These are phyloP conservation scores for Firmiana major DNA, from an alignment of 345 rosid species.

Conservation along the genomic window DNA sequence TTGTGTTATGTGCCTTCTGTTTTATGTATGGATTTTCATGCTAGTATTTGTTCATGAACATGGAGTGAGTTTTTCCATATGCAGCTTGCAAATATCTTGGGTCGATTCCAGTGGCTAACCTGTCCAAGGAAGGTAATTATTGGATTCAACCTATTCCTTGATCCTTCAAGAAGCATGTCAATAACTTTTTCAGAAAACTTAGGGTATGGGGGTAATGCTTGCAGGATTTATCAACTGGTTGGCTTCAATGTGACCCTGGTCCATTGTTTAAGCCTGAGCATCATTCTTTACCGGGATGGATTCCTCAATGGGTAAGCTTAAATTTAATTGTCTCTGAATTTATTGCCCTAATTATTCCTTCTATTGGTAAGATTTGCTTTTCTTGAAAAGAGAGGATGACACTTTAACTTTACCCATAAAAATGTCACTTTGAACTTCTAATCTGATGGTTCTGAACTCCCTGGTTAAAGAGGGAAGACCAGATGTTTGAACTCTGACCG, in stretches of 20 bases:
- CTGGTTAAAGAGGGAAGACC: background rate
- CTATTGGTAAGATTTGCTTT: background rate
- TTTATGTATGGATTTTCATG: background rate
- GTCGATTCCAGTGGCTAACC: constrained; percentile 89
- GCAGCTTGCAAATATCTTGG: constrained; percentile 91
- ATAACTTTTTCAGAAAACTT: constrained; percentile 9
- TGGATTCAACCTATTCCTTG: background rate
- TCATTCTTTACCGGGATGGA: constrained; percentile 54
- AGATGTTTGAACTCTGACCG: background rate
- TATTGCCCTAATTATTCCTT: background rate
- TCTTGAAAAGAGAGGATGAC: background rate
- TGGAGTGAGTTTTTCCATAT: constrained; percentile 19
- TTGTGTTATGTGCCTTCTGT: background rate
- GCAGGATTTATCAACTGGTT: constrained; percentile 89
- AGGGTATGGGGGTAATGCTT: constrained; percentile 12
- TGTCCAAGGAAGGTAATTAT: constrained; percentile 86
- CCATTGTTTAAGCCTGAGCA: constrained; percentile 80
- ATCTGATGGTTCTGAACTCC: background rate
- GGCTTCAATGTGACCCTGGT: constrained; percentile 97
- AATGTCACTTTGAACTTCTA: background rate
- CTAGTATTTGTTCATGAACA: background rate
- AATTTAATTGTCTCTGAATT: background rate
- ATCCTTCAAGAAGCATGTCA: constrained; percentile 6
- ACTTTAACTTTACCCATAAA: background rate
- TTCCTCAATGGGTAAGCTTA: constrained; percentile 64